Evolutionary conservation across 2,329 filamentous ascomycete genomes (phyloP).

Genomic region (Colletotrichum limetticola): DNA sequence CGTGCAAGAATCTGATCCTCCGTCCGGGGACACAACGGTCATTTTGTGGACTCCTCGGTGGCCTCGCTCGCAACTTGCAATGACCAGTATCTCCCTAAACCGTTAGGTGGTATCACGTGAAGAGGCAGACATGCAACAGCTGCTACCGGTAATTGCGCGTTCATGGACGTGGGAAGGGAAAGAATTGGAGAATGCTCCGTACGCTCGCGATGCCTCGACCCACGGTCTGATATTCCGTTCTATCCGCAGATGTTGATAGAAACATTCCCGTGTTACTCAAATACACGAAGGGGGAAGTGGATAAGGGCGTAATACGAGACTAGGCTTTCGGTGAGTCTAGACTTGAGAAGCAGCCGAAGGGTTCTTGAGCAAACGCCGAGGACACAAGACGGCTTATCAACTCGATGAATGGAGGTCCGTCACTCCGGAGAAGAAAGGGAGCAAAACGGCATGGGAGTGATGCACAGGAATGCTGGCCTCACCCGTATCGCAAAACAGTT

Average conservation of each 20-base stretch:
- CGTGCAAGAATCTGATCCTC: conserved; percentile 11
- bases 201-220: background rate
- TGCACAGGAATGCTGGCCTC: background rate
- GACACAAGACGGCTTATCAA: background rate
- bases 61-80: too few species aligned
- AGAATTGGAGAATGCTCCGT: background rate
- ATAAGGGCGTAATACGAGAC: background rate
- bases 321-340: background rate
- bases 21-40: background rate
- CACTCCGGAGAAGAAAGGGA: background rate
- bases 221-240: background rate
- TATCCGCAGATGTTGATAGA: background rate
- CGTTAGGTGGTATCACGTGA: background rate
- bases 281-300: background rate
- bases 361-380: background rate
- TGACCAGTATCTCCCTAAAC: too few species aligned
- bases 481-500: background rate
- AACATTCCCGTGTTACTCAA: background rate
- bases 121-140: background rate
- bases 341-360: conserved; percentile 1
- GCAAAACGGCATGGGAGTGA: background rate
- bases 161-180: background rate
- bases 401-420: conserved; percentile 8
- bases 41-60: conserved; percentile 10
- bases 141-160: conserved; percentile 10